Percentiles rank a stretch among this genome's conserved stretches.
Conservation (phyloP, 176 grass and related monocot genomes). For the Ampelocalamus luodianensis region DNA sequence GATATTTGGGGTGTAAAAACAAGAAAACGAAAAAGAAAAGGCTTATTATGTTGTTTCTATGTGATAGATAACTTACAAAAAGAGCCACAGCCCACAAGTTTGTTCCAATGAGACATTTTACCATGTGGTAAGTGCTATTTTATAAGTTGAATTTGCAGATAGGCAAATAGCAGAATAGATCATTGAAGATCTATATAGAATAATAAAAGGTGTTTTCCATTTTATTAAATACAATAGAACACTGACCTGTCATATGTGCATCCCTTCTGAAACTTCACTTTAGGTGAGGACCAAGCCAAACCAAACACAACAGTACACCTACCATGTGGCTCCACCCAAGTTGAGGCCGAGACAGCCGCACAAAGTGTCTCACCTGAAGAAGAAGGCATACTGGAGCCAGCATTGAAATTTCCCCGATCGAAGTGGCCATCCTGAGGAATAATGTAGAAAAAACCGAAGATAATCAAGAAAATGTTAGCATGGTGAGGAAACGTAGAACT, state of each 20-base stretch:
- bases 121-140: conserved; percentile 7
- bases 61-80: conserved; percentile 2
- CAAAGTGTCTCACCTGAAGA: conserved; percentile 69
- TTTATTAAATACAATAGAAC: conserved; percentile 26
- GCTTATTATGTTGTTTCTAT: background rate
- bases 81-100: background rate
- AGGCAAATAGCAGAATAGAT: background rate
- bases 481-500: conserved; percentile 24
- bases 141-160: conserved; percentile 34
- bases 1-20: background rate
- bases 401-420: conserved; percentile 65
- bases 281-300: conserved; percentile 90
- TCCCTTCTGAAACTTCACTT: conserved; percentile 99
- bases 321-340: conserved; percentile 94
- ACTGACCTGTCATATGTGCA: conserved; percentile 88
- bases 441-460: conserved; percentile 16
- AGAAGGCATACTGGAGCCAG: conserved; percentile 73
- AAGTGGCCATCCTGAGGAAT: conserved; percentile 77
- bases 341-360: conserved; percentile 86
- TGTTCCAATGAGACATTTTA: background rate
- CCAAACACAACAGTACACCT: conserved; percentile 88
- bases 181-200: background rate
- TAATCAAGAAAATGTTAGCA: background rate
- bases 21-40: conserved; percentile 14
- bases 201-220: background rate